phyloP scores from a whole-genome alignment of 352 stramenopile genomes.

The Phytopythium cucurbitacearum region DNA sequence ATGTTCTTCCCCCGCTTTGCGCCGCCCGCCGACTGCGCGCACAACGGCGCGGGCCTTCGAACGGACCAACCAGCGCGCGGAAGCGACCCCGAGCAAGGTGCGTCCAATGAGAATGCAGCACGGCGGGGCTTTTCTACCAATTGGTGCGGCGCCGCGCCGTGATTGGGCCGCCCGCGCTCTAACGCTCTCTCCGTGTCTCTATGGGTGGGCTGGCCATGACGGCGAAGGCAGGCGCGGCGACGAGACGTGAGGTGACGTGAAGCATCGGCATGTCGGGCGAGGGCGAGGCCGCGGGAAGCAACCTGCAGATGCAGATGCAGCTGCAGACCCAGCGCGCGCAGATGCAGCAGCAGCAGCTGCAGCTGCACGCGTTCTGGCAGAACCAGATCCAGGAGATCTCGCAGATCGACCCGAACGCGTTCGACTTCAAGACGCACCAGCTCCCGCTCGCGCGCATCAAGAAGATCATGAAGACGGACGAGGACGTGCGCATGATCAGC shows the following conservation, averaged over 20 bases:
- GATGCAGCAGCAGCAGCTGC: conserved; percentile 85
- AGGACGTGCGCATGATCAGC: conserved; percentile 94
- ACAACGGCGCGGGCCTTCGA: background rate
- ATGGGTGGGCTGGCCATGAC: background rate
- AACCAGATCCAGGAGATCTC: conserved; percentile 87
- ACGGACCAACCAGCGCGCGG: conserved; percentile 28
- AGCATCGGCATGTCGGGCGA: conserved; percentile 48
- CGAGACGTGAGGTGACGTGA: background rate
- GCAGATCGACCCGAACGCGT: conserved; percentile 78
- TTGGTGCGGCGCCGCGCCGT: conserved; percentile 29
- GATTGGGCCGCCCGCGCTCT: conserved; percentile 20
- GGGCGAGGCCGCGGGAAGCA: conserved; percentile 43
- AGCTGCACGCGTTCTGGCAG: conserved; percentile 87
- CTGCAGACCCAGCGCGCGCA: conserved; percentile 83
- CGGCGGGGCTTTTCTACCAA: conserved; percentile 67
- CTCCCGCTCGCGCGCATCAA: conserved; percentile 92
- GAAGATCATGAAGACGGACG: conserved; percentile 96
- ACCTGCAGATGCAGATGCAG: conserved; percentile 84
- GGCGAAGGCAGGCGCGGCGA: background rate
- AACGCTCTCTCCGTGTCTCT: background rate
- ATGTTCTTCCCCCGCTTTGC: background rate
- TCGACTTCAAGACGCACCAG: conserved; percentile 88
- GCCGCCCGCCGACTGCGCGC: background rate
- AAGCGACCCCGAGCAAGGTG: conserved; percentile 11
- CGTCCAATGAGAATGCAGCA: conserved; percentile 67